Base-by-base conservation (phyloP, 177 flowering plant genomes). In the Vitis hybrid region DNA sequence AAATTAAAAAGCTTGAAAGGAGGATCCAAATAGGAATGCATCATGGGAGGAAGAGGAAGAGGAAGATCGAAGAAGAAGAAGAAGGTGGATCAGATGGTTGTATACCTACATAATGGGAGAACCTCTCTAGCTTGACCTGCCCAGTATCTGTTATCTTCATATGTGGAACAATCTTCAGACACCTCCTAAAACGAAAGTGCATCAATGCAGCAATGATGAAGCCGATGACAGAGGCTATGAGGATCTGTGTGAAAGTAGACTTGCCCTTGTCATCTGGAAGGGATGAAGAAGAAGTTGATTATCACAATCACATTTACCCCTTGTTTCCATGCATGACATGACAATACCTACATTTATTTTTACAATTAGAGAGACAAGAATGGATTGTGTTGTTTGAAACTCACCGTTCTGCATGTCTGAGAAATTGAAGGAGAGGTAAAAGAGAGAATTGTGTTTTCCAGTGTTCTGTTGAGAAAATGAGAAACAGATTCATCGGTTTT, bases 51-150 rank as follows among this genome's bases (percentile, higher is more conserved):
- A 31, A 11, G 5, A n/a, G 29, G 31, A 20, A 29, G 11, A n/a
- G 29, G 31, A 20, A 29, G 11, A 45, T 4, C 12, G 61, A 39
- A 26, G 14, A 64, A 3, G 10, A 65, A 59, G 18, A 64, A 3
- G 10, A 65, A 59, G 18, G 20, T 3, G 55, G 4, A 15, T 61
- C 10, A 68, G 29, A 26, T 26, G 29, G 4, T 26, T 26, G 6
- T 39, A 78, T 82, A 88, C 93, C 93, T 70, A 87, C 91, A 72
- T 88, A 88, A 68, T 85, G 87, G 3, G 89, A 59, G 74, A 88
- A 88, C 67, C 78, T 80, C 26, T 88, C 93, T 0, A 87, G 74
- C 83, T 79, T 81, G 18, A 66, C 73, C 3, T 69, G 81, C 39
- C 85, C 82, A 1, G 75, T 48, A 18, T 65, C 73, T 1, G 79